Base-by-base conservation (phyloP, 371 early-diverging fungal genomes). In the Mucor sp. region DNA sequence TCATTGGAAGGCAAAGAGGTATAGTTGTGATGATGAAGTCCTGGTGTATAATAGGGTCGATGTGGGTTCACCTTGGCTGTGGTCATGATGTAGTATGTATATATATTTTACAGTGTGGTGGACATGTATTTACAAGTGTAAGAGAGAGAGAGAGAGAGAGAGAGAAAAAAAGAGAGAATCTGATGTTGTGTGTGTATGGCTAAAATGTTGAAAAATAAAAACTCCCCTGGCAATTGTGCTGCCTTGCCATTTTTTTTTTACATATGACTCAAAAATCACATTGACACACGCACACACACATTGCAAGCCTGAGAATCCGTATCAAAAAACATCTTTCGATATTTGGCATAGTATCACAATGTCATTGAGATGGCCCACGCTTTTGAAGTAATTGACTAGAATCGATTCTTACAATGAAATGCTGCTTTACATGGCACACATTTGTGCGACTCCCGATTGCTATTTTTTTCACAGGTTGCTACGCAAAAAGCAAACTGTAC, bases 21-120 rank as follows among this genome's bases (percentile, higher is more conserved):
- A 60, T 82, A 82, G 60, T 82, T 82, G 55, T 79, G 73, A 12
- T 67, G 73, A 44, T 78, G 78, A 28, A 80, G 53, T 27, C 83
- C 83, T 12, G 83, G 83, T 35, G 80, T 76, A 62, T 82, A 82
- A 60, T 82, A 82, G 41, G 83, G 80, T 56, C 83, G 63, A 33
- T 76, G 74, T 12, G 77, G 75, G 30, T 81, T 81, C 17, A 74
- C 74, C 58, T 72, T 72, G 15, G 60, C n/a, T 27, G 66, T 62
- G 28, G 73, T 59, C 73, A 69, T 68, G 14, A n/a, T 60, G 30
- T 30, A 30, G 6, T 33, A 33, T 33, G 8, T 32, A 53, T 50
- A 37, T 63, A 50, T 37, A 55, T 60, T 33, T 33, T 58, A 21
- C 27, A 28, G 50, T 53, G 39, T 4, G 25, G 39, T 4, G 25